Evolutionary conservation across 75 land plant species (phyloP).

Genomic region (Pinus albicaulis): DNA sequence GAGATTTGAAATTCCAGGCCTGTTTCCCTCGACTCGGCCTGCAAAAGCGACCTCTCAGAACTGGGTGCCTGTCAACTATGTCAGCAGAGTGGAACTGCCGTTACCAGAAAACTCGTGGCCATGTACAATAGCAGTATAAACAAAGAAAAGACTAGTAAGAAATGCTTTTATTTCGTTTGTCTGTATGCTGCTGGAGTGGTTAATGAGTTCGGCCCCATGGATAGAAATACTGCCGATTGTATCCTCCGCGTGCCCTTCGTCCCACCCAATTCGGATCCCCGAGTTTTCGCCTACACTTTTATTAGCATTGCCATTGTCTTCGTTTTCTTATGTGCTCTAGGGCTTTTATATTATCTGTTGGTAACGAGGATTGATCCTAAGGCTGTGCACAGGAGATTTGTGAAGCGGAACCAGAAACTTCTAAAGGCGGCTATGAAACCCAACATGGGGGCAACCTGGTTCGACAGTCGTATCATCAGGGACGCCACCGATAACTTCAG

Average conservation of each 20-base stretch:
- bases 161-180: slow-evolving; percentile 44
- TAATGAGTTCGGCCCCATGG: slow-evolving; percentile 46
- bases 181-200: slow-evolving; percentile 67
- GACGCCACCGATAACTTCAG: slow-evolving; percentile 46
- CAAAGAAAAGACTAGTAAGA: too few relatives aligned
- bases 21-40: too few relatives aligned
- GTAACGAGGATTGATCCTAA: background rate
- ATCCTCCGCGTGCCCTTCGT: slow-evolving; percentile 19
- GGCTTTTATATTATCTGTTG: slow-evolving; percentile 11
- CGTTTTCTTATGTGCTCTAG: slow-evolving; percentile 9
- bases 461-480: slow-evolving; percentile 2
- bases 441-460: slow-evolving; percentile 51
- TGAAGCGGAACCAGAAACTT: background rate
- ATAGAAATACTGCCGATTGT: slow-evolving; percentile 41
- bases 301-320: slow-evolving; percentile 21
- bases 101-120: too few relatives aligned
- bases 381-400: slow-evolving; percentile 12
- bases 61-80: too few relatives aligned
- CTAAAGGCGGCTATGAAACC: slow-evolving; percentile 12
- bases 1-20: too few relatives aligned
- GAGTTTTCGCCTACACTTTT: slow-evolving; percentile 11
- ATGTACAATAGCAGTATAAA: too few relatives aligned
- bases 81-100: too few relatives aligned
- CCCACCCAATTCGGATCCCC: background rate
- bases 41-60: too few relatives aligned